Base-by-base conservation (phyloP, 2,329 filamentous ascomycete species). In the Alternaria gansuensis region DNA sequence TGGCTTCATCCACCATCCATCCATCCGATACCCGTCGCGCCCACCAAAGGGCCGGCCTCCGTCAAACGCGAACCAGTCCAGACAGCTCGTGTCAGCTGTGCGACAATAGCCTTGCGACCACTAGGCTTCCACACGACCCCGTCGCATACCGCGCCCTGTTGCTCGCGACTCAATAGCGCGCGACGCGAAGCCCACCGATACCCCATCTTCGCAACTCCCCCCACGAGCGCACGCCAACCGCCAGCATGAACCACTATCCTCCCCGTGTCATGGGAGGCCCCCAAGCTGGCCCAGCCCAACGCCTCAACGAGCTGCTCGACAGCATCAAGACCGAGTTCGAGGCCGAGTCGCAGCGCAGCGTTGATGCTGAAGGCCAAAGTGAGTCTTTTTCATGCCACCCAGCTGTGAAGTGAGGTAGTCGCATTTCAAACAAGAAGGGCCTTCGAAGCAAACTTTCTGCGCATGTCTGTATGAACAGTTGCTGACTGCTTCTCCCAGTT, bases 331-430 rank as follows among this genome's bases (percentile, higher is more conserved):
- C 87, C 73, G 95, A 99, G 80, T 98, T 97, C 70, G 94, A 98
- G 67, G 89, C 85, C 61, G 91, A 96, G 78, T 85, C 89, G 69
- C 88, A 91, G 66, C 88, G 91, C 69, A 90, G 88, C 66, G 92
- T 92, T 76, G 91, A 92, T 70, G 96, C 93, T 77, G 94, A 99
- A 77, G 91, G 94, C 77, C 93, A 96, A 78, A 90, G 94, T 97
- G 88, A 84, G 93, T 88, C 60, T 24, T n/a, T 36, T 34, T 40
- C 37, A 31, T 24, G 21, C 39, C 31, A 11, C 4, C 5, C 13
- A 33, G 29, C 33, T 40, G 17, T 13, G 14, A 36, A 29, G 8
- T n/a, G 36, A 40, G 37, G 34, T 34, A 36, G 29, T 21, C 33
- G 43, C 14, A 24, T 17, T 26, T 14, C 34, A 13, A 23, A 10